phyloP scores from a whole-genome alignment of 1,284 basidiomycete species.

The Fistulinella cinereoalba region DNA sequence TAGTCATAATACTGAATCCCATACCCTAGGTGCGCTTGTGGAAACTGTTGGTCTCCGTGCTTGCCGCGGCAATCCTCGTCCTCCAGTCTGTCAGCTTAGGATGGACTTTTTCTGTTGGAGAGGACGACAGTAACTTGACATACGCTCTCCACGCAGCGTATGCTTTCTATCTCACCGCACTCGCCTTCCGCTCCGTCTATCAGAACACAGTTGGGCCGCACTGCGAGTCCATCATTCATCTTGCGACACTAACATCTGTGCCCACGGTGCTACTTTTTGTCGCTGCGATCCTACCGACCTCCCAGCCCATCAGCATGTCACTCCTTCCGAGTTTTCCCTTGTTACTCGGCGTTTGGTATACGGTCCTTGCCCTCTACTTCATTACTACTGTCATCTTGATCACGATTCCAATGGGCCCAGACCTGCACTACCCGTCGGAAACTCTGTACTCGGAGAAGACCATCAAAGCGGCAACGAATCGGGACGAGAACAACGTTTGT shows the following conservation, averaged over 20 bases:
- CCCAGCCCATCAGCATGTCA: conserved; percentile 15
- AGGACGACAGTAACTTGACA: conserved; percentile 36
- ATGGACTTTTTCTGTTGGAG: conserved; percentile 44
- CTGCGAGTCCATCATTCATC: conserved; percentile 61
- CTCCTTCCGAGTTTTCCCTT: conserved; percentile 8
- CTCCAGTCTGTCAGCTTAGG: conserved; percentile 55
- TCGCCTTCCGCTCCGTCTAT: conserved; percentile 54
- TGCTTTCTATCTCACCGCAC: conserved; percentile 56
- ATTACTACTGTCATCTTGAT: conserved; percentile 42
- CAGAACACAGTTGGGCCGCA: conserved; percentile 52
- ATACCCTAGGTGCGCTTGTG: conserved; percentile 48
- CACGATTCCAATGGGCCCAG: conserved; percentile 69
- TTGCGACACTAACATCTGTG: conserved; percentile 56
- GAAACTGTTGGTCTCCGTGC: conserved; percentile 50
- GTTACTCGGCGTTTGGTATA: conserved; percentile 18
- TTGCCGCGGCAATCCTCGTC: conserved; percentile 46
- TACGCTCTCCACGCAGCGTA: conserved; percentile 53
- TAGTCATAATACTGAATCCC: conserved; percentile 6
- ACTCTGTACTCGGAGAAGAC: conserved; percentile 75
- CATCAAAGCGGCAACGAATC: conserved; percentile 52
- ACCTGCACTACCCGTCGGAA: conserved; percentile 66
- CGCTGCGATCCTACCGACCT: conserved; percentile 54
- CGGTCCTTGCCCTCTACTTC: conserved; percentile 32
- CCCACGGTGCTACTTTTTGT: conserved; percentile 50
- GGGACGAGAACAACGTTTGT: conserved; percentile 62